Base-by-base conservation (phyloP, 805 yeast species). In the Saturnispora quitensis region DNA sequence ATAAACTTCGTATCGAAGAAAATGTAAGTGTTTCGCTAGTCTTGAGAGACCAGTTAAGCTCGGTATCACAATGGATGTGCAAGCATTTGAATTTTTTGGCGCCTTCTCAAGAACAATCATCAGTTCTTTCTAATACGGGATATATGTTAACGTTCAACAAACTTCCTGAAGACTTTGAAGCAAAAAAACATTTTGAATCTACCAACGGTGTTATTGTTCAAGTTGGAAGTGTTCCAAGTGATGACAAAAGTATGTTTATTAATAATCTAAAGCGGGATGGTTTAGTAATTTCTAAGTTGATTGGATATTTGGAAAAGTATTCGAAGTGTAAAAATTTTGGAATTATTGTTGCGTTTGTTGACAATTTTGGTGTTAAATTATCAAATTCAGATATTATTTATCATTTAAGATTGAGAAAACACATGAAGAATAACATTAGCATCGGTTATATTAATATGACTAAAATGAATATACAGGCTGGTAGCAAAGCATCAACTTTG, bases 121-220 rank as follows among this genome's bases (percentile, higher is more conserved):
- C 47, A 2, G 13, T 56, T 6, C 35, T 47, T 5, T 22, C 52
- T 10, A 36, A 31, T 2, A 31, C 45, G 15, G 58, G 56, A 1
- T 5, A 17, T 20, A 28, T 20, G 0, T 47, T 81, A 5, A 57
- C 61, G 5, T 59, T 80, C 12, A 58, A 69, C 2, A 69, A 78
- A 22, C 64, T 80, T 40, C 78, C 81, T 1, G 68, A 66, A 15
- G 62, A 68, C 24, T 63, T 68, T 49, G 55, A 69, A 25, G 68
- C 69, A 25, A 67, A 67, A 31, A 63, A 63, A 8, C 68, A 68
- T 47, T 76, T 77, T 56, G 60, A 65, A 27, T 63, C 66, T 22
- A 62, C 75, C 5, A 68, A 74, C 1, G 71, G 77, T 49, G 50
- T 82, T 5, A 55, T 82, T 3, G 69, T 80, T 58, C 82, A 79